These are phyloP conservation scores for Purpureocillium takamizusanense DNA, from an alignment of 2,329 filamentous ascomycete species.

Conservation along the genomic window DNA sequence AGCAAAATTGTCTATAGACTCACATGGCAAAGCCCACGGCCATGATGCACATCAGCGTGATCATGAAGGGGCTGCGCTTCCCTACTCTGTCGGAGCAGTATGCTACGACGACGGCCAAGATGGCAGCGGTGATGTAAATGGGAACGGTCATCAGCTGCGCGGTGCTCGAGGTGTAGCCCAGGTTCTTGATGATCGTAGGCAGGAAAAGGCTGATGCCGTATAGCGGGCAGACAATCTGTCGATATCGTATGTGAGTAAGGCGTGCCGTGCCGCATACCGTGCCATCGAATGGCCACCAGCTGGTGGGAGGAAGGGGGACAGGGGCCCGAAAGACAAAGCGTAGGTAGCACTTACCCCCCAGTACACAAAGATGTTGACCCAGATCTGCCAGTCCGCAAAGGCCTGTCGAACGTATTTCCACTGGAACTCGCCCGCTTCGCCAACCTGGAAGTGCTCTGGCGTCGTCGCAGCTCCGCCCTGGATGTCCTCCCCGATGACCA, in stretches of 20 bases:
- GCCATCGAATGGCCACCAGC: too few species aligned
- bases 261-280: too few species aligned
- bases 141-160: constrained; percentile 59
- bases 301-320: too few species aligned
- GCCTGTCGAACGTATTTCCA: constrained; percentile 66
- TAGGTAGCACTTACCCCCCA: constrained; percentile 43
- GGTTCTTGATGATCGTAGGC: constrained; percentile 52
- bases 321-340: too few species aligned
- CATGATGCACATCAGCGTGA: constrained; percentile 43
- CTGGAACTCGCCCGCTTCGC: constrained; percentile 65
- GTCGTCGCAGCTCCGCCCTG: constrained; percentile 4
- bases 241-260: too few species aligned
- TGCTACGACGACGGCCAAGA: constrained; percentile 43
- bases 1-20: too few species aligned
- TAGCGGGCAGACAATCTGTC: constrained; percentile 41
- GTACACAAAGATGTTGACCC: constrained; percentile 49
- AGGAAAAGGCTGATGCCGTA: constrained; percentile 51
- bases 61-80: constrained; percentile 45
- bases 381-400: constrained; percentile 74
- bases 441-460: constrained; percentile 25
- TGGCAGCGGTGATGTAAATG: constrained; percentile 54
- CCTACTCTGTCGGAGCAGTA: constrained; percentile 45
- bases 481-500: neutral
- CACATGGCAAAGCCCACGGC: constrained; percentile 48
- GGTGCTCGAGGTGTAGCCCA: constrained; percentile 47